These are phyloP conservation scores for Arabidopsis suecica DNA, from an alignment of 345 rosid genomes.

Conservation along the genomic window DNA sequence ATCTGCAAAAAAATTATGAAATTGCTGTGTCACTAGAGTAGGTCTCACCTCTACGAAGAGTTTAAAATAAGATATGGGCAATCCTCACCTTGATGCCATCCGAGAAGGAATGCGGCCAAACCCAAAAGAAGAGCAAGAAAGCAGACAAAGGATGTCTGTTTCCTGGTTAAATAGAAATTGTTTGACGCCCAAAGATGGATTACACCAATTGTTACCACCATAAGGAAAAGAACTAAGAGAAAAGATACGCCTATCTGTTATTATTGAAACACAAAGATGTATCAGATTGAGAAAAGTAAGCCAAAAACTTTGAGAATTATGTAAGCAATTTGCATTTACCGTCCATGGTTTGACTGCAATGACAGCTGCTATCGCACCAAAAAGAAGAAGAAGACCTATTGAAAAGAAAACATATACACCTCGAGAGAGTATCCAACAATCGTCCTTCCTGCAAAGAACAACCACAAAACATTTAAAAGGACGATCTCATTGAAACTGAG, in stretches of 20 bases:
- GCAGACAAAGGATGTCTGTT: constrained; percentile 84
- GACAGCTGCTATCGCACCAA: constrained; percentile 92
- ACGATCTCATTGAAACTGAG: constrained; percentile 17
- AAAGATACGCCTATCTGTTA: constrained; percentile 92
- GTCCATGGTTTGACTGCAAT: constrained; percentile 87
- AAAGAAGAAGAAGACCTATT: constrained; percentile 91
- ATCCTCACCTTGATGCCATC: constrained; percentile 78
- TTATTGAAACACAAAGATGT: constrained; percentile 40
- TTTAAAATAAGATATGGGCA: constrained; percentile 28
- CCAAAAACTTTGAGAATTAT: constrained; percentile 29
- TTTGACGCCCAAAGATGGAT: constrained; percentile 98
- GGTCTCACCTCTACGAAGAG: constrained; percentile 11
- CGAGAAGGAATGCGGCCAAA: constrained; percentile 97
- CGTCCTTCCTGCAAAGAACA: constrained; percentile 87
- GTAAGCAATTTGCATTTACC: constrained; percentile 56
- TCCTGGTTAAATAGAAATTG: constrained; percentile 96
- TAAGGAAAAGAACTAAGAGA: constrained; percentile 84
- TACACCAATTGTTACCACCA: constrained; percentile 92
- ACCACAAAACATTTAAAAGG: constrained; percentile 33
- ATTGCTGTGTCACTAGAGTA: constrained; percentile 28
- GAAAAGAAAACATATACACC: constrained; percentile 82
- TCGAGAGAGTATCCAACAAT: constrained; percentile 91
- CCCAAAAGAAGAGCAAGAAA: constrained; percentile 95
- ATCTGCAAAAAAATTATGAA: constrained; percentile 54
- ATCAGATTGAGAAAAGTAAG: constrained; percentile 41